Evolutionary conservation across 2,329 filamentous ascomycete species (phyloP).

Genomic region (Aspergillus udagawae): DNA sequence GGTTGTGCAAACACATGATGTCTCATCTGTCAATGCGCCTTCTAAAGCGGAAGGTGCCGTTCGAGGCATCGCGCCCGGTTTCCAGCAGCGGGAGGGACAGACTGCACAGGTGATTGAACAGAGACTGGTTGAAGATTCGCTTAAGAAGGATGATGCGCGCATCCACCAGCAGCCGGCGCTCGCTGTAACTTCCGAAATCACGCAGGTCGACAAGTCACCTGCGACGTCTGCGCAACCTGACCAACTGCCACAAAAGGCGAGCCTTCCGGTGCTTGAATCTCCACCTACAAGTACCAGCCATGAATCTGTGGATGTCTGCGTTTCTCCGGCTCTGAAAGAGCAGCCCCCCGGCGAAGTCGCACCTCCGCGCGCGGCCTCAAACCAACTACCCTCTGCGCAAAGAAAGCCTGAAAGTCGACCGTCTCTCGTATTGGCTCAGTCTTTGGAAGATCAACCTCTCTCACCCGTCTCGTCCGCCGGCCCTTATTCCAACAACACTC

Average conservation of each 20-base stretch:
- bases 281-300: constrained; percentile 19
- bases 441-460: constrained; percentile 32
- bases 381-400: constrained; percentile 14
- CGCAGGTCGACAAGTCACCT: constrained; percentile 10
- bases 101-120: constrained; percentile 5
- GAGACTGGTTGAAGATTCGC: constrained; percentile 6
- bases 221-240: constrained; percentile 39
- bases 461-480: constrained; percentile 62
- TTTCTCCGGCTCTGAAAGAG: constrained; percentile 18
- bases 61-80: constrained; percentile 6
- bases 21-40: constrained; percentile 15
- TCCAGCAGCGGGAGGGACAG: constrained; percentile 1
- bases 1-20: constrained; percentile 27
- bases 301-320: constrained; percentile 15
- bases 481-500: constrained; percentile 69
- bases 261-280: constrained; percentile 17
- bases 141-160: constrained; percentile 7
- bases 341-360: constrained; percentile 10
- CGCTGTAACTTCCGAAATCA: constrained; percentile 7
- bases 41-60: constrained; percentile 14
- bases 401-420: constrained; percentile 27
- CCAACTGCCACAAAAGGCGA: constrained; percentile 45
- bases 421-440: constrained; percentile 24
- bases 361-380: constrained; percentile 14
- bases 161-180: constrained; percentile 7